Percentiles rank a stretch among this genome's conserved stretches.
Evolutionary conservation across 208 protist species (phyloP).

Genomic region (Acanthamoeba pearcei): DNA sequence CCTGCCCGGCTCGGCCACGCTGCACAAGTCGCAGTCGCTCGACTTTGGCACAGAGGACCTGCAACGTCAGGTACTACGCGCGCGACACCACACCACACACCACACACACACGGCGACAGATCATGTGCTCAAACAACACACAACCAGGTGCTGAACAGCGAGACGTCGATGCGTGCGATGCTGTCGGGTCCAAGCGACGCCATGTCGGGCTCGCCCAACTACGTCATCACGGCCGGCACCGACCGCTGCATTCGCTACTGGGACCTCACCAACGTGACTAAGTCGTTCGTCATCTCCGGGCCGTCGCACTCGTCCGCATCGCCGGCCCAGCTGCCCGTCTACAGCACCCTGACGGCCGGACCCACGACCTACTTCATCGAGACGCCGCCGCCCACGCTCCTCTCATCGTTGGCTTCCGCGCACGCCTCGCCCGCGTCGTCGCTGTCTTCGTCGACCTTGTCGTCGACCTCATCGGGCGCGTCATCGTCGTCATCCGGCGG

Average conservation of each 20-base stretch:
- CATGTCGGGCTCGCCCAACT: slow-evolving; percentile 13
- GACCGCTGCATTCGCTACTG: slow-evolving; percentile 82
- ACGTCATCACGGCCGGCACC: slow-evolving; percentile 81
- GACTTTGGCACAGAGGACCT: slow-evolving; percentile 25
- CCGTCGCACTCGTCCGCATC: background rate
- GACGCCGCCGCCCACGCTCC: slow-evolving; percentile 1
- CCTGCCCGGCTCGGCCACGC: background rate
- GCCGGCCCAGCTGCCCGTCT: background rate
- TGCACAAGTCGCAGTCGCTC: background rate
- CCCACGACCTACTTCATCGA: slow-evolving; percentile 15
- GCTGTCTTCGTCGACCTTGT: background rate
- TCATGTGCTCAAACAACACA: too few relatives aligned
- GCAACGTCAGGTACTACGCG: background rate
- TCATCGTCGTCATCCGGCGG: background rate
- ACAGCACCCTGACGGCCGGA: background rate
- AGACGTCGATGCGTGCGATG: background rate
- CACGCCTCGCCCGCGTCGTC: background rate
- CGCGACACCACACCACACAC: too few relatives aligned
- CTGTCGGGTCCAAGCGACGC: background rate
- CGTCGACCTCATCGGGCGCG: background rate
- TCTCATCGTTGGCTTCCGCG: background rate
- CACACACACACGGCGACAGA: too few relatives aligned
- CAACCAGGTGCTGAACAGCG: background rate
- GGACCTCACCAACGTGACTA: slow-evolving; percentile 75
- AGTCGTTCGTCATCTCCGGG: slow-evolving; percentile 78